Conservation (phyloP, 2,329 filamentous ascomycete genomes). For the Piedraia hortae region DNA sequence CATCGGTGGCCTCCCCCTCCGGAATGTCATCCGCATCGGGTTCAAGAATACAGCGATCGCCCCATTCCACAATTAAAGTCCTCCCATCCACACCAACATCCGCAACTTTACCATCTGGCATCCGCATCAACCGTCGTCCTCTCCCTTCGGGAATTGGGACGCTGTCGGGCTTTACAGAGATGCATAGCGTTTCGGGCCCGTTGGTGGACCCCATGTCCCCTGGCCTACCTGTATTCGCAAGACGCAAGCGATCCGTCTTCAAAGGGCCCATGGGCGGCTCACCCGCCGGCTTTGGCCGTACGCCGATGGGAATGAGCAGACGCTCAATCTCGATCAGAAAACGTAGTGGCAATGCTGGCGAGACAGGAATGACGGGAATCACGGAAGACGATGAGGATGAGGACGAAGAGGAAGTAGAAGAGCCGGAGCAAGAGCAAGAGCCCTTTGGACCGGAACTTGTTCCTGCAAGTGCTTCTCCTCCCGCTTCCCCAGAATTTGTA, state of each 20-base stretch:
- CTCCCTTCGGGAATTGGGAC: slow-evolving; percentile 10
- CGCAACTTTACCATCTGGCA: slow-evolving; percentile 52
- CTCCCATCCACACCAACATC: slow-evolving; percentile 63
- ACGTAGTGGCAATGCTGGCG: slow-evolving; percentile 44
- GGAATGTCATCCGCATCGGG: slow-evolving; percentile 24
- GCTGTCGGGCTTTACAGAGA: slow-evolving; percentile 8
- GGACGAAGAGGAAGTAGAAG: slow-evolving; percentile 5
- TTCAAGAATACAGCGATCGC: slow-evolving; percentile 37
- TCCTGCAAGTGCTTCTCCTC: slow-evolving; percentile 1
- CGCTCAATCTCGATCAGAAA: slow-evolving; percentile 31
- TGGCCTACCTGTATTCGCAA: slow-evolving; percentile 44
- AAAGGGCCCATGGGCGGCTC: slow-evolving; percentile 44
- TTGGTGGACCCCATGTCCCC: slow-evolving; percentile 29
- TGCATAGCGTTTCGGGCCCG: slow-evolving; percentile 5
- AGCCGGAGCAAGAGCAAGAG: slow-evolving; percentile 5
- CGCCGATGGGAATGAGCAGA: slow-evolving; percentile 1
- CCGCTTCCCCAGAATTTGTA: neutral
- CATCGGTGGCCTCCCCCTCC: slow-evolving; percentile 28
- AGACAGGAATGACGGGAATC: slow-evolving; percentile 31
- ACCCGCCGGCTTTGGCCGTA: slow-evolving; percentile 6
- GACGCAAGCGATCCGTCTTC: slow-evolving; percentile 54
- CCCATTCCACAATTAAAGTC: slow-evolving; percentile 83
- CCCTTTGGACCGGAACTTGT: slow-evolving; percentile 9
- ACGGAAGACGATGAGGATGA: slow-evolving; percentile 11
- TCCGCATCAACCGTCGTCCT: slow-evolving; percentile 29